phyloP scores from a whole-genome alignment of 345 rosid genomes.

The Sisymbrium irio region DNA sequence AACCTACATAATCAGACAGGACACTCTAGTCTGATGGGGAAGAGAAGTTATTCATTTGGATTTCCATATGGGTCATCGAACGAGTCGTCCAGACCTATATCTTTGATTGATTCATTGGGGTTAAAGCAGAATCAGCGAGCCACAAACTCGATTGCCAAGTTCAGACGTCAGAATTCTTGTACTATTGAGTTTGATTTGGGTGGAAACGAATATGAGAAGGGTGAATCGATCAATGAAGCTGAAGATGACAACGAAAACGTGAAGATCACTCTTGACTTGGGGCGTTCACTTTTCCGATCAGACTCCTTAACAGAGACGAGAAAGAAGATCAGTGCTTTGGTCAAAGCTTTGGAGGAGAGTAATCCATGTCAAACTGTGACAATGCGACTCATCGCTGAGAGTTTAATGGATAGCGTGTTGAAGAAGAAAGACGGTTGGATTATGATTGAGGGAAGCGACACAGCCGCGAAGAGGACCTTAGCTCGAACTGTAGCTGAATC shows the following conservation, averaged over 20 bases:
- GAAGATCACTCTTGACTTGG: slow-evolving; percentile 63
- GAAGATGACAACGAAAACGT: slow-evolving; percentile 49
- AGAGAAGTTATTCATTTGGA: background rate
- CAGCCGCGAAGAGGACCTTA: slow-evolving; percentile 59
- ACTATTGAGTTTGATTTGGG: slow-evolving; percentile 60
- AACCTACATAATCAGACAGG: slow-evolving; percentile 37
- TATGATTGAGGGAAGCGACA: slow-evolving; percentile 65
- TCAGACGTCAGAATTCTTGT: slow-evolving; percentile 68
- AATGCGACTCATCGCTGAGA: slow-evolving; percentile 50
- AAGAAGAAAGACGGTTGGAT: slow-evolving; percentile 52
- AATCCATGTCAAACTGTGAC: slow-evolving; percentile 64
- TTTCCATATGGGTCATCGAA: slow-evolving; percentile 47
- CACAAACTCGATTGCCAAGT: slow-evolving; percentile 50
- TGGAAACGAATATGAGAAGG: slow-evolving; percentile 26
- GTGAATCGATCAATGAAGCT: slow-evolving; percentile 45
- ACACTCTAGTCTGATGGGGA: slow-evolving; percentile 12
- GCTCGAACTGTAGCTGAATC: slow-evolving; percentile 61
- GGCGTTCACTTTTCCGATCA: slow-evolving; percentile 41
- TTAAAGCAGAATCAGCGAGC: slow-evolving; percentile 35
- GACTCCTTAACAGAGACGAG: slow-evolving; percentile 30
- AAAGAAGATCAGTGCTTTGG: slow-evolving; percentile 23
- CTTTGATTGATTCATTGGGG: slow-evolving; percentile 44
- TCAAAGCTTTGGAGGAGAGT: slow-evolving; percentile 54
- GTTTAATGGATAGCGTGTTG: slow-evolving; percentile 40
- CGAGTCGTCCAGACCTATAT: slow-evolving; percentile 32